These are phyloP conservation scores for Penicillium frequentans DNA, from an alignment of 2,329 filamentous ascomycete genomes.

Conservation along the genomic window DNA sequence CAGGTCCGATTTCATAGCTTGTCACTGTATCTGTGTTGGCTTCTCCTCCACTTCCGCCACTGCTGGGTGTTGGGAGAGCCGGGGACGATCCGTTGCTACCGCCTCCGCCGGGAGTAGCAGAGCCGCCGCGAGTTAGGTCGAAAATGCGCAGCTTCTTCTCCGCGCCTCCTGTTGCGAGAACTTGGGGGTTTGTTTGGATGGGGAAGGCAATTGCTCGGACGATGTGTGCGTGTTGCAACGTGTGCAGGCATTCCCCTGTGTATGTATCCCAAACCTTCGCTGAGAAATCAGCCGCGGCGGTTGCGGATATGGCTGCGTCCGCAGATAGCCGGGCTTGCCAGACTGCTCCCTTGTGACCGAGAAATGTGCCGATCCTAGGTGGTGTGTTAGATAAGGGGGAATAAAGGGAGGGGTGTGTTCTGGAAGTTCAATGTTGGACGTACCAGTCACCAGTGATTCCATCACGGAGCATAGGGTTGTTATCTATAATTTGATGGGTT, in stretches of 20 bases:
- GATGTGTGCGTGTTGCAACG: constrained; percentile 90
- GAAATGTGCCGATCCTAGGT: constrained; percentile 84
- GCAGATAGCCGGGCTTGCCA: constrained; percentile 93
- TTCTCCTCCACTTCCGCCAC: constrained; percentile 24
- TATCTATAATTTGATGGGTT: constrained; percentile 59
- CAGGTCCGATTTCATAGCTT: constrained; percentile 83
- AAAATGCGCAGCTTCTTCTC: constrained; percentile 97
- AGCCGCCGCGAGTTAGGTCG: constrained; percentile 64
- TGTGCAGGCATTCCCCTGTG: constrained; percentile 83
- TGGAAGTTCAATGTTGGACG: constrained; percentile 20
- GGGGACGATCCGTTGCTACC: constrained; percentile 41
- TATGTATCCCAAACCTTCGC: constrained; percentile 98
- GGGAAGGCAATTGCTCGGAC: constrained; percentile 92
- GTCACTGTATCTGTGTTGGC: constrained; percentile 48
- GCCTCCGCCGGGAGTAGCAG: constrained; percentile 15
- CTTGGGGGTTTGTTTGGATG: constrained; percentile 71
- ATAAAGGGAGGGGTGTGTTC: background rate
- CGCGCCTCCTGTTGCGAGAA: constrained; percentile 88
- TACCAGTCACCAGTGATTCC: constrained; percentile 93
- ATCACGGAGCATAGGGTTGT: constrained; percentile 97
- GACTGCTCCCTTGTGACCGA: constrained; percentile 96
- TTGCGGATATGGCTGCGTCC: constrained; percentile 84
- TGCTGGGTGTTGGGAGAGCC: constrained; percentile 33
- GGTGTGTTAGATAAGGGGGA: constrained; percentile 10
- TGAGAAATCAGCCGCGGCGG: constrained; percentile 93